phyloP scores from a whole-genome alignment of 208 protist genomes.

The Giardia duodenalis region DNA sequence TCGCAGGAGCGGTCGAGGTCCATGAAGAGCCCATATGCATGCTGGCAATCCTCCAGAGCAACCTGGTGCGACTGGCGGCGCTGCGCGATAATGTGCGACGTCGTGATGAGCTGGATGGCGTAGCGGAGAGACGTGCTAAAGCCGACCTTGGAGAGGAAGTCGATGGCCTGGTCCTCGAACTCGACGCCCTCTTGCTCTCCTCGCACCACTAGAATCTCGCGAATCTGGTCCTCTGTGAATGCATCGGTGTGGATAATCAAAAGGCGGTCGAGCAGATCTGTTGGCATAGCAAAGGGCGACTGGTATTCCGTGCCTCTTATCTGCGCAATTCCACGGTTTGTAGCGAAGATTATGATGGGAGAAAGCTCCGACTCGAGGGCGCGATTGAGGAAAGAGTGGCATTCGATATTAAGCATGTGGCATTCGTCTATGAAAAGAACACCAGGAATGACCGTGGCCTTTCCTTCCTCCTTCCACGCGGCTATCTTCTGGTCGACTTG shows the following conservation, averaged over 20 bases:
- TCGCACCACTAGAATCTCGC: constrained; percentile 81
- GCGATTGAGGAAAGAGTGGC: constrained; percentile 98
- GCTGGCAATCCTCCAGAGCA: constrained; percentile 76
- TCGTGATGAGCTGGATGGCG: constrained; percentile 95
- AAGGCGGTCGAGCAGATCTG: constrained; percentile 88
- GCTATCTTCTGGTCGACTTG: constrained; percentile 95
- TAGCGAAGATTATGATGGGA: constrained; percentile 95
- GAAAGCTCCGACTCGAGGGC: constrained; percentile 90
- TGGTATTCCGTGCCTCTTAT: constrained; percentile 94
- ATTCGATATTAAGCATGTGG: constrained; percentile 98
- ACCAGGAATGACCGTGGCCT: constrained; percentile 93
- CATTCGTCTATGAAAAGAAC: constrained; percentile 63
- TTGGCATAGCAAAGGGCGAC: constrained; percentile 90
- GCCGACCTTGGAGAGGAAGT: constrained; percentile 78
- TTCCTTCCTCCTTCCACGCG: constrained; percentile 97
- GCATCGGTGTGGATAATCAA: constrained; percentile 88
- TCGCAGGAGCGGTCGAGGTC: constrained; percentile 68
- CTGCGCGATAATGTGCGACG: constrained; percentile 70
- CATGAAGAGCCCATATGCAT: constrained; percentile 87
- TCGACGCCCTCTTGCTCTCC: constrained; percentile 95
- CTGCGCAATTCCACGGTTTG: constrained; percentile 90
- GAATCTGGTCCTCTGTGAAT: constrained; percentile 57
- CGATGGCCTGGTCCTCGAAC: constrained; percentile 77
- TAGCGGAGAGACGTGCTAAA: constrained; percentile 89
- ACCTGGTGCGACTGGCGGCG: constrained; percentile 58